Conservation (phyloP, 1,284 basidiomycete genomes). For the Cutaneotrichosporon cutaneum region DNA sequence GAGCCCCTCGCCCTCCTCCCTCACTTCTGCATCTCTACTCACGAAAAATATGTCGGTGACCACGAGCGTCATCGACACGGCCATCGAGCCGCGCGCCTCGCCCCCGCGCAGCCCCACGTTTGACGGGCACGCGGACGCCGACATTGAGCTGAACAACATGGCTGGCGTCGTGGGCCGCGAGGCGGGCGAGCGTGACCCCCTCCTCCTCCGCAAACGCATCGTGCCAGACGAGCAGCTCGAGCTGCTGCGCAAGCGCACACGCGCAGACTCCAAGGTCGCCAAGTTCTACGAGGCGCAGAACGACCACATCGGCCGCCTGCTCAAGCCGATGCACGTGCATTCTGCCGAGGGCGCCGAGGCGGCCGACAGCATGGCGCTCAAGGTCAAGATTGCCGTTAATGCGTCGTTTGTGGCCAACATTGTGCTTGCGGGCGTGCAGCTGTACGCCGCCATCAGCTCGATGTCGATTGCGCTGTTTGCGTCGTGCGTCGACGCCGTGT, state of each 20-base stretch:
- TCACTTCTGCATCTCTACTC: not conserved
- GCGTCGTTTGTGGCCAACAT: conserved; percentile 77
- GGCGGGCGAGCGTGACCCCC: conserved; percentile 53
- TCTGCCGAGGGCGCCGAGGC: conserved; percentile 39
- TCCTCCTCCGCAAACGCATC: conserved; percentile 50
- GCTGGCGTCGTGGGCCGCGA: conserved; percentile 40
- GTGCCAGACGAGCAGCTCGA: conserved; percentile 50
- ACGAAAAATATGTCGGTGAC: not conserved
- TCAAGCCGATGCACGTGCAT: conserved; percentile 81
- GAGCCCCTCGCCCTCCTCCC: no score
- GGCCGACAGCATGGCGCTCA: conserved; percentile 38
- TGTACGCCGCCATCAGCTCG: conserved; percentile 78
- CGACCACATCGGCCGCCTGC: conserved; percentile 73
- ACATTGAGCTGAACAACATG: conserved; percentile 43
- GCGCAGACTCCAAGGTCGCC: conserved; percentile 46
- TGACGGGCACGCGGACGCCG: conserved; percentile 10
- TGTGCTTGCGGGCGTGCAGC: conserved; percentile 57
- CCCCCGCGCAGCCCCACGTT: not conserved
- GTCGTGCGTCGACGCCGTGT: conserved; percentile 75
- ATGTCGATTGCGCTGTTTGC: conserved; percentile 83
- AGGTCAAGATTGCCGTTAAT: conserved; percentile 86
- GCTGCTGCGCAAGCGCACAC: conserved; percentile 28
- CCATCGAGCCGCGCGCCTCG: conserved; percentile 1
- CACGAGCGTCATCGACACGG: not conserved
- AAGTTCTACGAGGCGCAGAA: conserved; percentile 81